phyloP scores from a whole-genome alignment of 768 basidiomycete genomes.

The Boletus sensibilis region DNA sequence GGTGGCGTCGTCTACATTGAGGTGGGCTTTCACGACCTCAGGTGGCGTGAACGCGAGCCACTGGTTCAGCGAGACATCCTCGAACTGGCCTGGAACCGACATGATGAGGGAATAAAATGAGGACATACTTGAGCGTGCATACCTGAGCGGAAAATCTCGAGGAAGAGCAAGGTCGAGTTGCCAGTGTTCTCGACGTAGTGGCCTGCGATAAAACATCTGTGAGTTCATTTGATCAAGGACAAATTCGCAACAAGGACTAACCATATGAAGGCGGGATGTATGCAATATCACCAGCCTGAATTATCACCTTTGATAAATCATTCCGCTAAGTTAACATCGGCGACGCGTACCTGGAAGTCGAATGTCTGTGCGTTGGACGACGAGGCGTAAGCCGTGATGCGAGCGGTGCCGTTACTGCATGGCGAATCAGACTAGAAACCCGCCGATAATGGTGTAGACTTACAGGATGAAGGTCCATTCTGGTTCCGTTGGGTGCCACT shows the following conservation, averaged over 20 bases:
- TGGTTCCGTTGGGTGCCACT: slow-evolving; percentile 54
- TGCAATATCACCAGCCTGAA: slow-evolving; percentile 32
- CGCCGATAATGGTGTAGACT: neutral
- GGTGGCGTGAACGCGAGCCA: slow-evolving; percentile 65
- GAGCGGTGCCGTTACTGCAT: slow-evolving; percentile 38
- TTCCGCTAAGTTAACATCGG: neutral
- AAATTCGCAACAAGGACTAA: slow-evolving; percentile 1
- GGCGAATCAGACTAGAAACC: neutral
- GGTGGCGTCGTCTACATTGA: slow-evolving; percentile 51
- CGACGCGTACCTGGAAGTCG: slow-evolving; percentile 40
- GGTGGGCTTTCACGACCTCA: slow-evolving; percentile 58
- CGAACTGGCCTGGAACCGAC: slow-evolving; percentile 39
- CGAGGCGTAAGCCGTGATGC: slow-evolving; percentile 44
- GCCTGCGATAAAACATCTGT: slow-evolving; percentile 33
- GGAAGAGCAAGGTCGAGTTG: slow-evolving; percentile 52
- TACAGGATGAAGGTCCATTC: slow-evolving; percentile 48
- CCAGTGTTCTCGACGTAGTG: slow-evolving; percentile 72
- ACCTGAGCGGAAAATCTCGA: slow-evolving; percentile 64
- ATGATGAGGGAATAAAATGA: neutral
- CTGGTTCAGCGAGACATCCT: slow-evolving; percentile 57
- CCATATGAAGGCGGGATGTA: slow-evolving; percentile 27
- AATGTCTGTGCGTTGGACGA: slow-evolving; percentile 40
- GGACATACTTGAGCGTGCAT: slow-evolving; percentile 1
- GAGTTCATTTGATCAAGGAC: neutral
- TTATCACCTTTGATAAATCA: neutral